Conservation (phyloP, 2,329 filamentous ascomycete species). For the Sporothrix humicola region DNA sequence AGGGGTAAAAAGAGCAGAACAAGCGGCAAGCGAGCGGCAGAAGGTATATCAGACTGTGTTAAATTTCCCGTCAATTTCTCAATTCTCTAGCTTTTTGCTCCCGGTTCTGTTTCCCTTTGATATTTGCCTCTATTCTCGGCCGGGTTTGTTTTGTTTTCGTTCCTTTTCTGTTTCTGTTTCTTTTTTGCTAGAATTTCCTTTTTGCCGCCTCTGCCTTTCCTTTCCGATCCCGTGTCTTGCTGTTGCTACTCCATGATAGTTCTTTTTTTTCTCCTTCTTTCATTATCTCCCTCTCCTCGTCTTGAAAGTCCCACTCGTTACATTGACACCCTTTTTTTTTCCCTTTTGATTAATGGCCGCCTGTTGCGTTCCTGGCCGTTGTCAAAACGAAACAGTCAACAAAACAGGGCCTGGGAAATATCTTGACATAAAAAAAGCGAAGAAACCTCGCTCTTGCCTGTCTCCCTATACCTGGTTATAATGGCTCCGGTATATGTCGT, state of each 20-base stretch:
- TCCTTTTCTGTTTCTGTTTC: background rate
- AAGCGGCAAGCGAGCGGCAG: slow-evolving; percentile 27
- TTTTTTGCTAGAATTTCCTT: background rate
- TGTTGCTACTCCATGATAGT: background rate
- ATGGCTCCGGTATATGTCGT: background rate
- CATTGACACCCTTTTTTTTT: background rate
- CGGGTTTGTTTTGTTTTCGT: background rate
- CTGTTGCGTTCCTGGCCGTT: background rate
- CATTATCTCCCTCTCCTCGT: background rate
- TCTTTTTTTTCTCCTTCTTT: background rate
- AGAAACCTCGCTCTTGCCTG: background rate
- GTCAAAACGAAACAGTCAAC: slow-evolving; percentile 28
- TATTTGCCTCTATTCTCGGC: background rate
- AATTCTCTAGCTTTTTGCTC: background rate
- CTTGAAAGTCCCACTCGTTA: background rate
- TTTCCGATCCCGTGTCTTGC: background rate
- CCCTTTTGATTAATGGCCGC: background rate
- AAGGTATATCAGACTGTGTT: background rate
- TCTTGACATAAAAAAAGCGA: background rate
- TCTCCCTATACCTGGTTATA: background rate
- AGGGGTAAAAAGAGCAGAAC: background rate
- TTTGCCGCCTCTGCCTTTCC: slow-evolving; percentile 20
- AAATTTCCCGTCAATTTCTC: background rate
- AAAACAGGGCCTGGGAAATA: slow-evolving; percentile 3
- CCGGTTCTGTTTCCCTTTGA: background rate